These are phyloP conservation scores for Silene conica DNA, from an alignment of 148 eudicot genomes.

Conservation along the genomic window DNA sequence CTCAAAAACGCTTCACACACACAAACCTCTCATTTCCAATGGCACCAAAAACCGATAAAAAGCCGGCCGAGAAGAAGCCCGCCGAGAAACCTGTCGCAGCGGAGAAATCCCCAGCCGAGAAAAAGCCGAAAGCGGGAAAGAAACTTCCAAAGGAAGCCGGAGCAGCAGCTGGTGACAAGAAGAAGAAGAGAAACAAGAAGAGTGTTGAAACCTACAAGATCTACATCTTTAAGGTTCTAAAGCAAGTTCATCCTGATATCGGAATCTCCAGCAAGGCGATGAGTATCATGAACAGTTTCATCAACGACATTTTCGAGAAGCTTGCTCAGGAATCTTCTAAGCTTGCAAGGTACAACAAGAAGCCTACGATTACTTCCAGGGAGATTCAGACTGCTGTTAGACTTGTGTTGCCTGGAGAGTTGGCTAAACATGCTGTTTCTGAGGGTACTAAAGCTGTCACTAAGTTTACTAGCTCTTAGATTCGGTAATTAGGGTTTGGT, in stretches of 20 bases:
- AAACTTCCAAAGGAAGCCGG: constrained; percentile 51
- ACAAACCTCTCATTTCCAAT: neutral
- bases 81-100: constrained; percentile 27
- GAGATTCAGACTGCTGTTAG: constrained; percentile 50
- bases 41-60: constrained; percentile 52
- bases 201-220: constrained; percentile 61
- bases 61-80: constrained; percentile 36
- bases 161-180: constrained; percentile 44
- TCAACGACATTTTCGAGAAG: constrained; percentile 55
- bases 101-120: constrained; percentile 37
- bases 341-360: constrained; percentile 48
- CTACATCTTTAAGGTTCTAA: constrained; percentile 58
- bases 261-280: constrained; percentile 61
- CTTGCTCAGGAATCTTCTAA: constrained; percentile 46
- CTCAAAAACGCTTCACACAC: neutral
- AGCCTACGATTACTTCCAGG: constrained; percentile 44
- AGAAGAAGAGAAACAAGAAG: constrained; percentile 56
- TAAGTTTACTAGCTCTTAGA: constrained; percentile 37
- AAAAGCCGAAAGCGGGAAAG: constrained; percentile 55
- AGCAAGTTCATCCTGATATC: constrained; percentile 57
- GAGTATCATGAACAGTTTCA: constrained; percentile 60
- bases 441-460: constrained; percentile 53
- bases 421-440: constrained; percentile 49
- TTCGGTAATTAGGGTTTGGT: neutral
- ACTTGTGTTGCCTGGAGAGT: constrained; percentile 43